These are phyloP conservation scores for Piloderma croceum DNA, from an alignment of 768 basidiomycete species.

Conservation along the genomic window DNA sequence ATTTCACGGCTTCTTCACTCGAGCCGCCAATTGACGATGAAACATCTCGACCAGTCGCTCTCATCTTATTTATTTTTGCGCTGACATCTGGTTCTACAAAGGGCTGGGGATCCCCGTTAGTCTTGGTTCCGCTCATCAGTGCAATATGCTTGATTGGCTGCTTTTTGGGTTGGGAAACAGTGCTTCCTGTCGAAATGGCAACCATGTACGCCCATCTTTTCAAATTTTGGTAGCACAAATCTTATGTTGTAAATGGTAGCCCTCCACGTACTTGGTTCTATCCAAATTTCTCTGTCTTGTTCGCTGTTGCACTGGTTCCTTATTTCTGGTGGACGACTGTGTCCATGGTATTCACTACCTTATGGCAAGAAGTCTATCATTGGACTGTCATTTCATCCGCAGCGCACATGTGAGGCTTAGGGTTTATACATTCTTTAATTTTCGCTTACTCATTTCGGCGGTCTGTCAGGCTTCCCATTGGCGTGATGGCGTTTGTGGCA, in stretches of 20 bases:
- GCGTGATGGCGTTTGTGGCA: conserved; percentile 31
- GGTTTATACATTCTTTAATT: too few relatives aligned
- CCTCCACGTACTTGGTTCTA: conserved; percentile 35
- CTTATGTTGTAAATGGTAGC: conserved; percentile 9
- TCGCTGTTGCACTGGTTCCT: conserved; percentile 30
- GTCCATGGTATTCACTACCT: conserved; percentile 26
- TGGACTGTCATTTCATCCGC: conserved; percentile 35
- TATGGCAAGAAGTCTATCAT: conserved; percentile 31
- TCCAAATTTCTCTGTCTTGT: conserved; percentile 33
- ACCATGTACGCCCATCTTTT: conserved; percentile 32
- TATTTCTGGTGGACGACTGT: conserved; percentile 36
- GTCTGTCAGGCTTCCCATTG: too few relatives aligned
- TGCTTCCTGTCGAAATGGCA: conserved; percentile 34
- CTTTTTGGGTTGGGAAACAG: conserved; percentile 50
- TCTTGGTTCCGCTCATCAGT: conserved; percentile 42
- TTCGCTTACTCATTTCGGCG: too few relatives aligned
- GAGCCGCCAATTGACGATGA: conserved; percentile 9
- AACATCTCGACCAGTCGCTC: conserved; percentile 20
- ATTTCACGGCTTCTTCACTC: background rate
- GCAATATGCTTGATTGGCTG: conserved; percentile 33
- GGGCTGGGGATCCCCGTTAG: conserved; percentile 43
- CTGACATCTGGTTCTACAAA: conserved; percentile 41
- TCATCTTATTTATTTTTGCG: conserved; percentile 38
- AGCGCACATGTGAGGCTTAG: conserved; percentile 33
- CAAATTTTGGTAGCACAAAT: background rate